Conservation (phyloP, 257 asterid species). For the Ajuga chamaepitys region DNA sequence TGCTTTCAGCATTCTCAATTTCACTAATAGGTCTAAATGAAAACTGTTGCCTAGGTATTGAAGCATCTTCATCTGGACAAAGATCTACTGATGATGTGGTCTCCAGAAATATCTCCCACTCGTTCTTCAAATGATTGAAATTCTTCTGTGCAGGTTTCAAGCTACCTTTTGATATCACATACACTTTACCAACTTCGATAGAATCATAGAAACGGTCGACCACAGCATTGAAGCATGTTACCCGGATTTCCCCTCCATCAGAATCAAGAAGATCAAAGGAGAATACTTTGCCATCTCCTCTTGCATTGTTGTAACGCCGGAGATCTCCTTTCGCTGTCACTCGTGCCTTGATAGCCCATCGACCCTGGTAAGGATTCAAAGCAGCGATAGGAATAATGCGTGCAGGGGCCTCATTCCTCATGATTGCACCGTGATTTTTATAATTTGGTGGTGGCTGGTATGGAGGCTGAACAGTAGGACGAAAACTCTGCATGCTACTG, state of each 20-base stretch:
- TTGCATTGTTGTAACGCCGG: constrained; percentile 82
- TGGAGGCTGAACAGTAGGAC: constrained; percentile 77
- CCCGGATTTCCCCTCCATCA: constrained; percentile 95
- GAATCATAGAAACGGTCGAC: constrained; percentile 73
- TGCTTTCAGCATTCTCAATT: constrained; percentile 69
- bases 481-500: constrained; percentile 42
- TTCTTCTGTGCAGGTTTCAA: constrained; percentile 92
- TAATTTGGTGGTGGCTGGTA: constrained; percentile 91
- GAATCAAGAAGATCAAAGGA: constrained; percentile 93
- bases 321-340: constrained; percentile 96
- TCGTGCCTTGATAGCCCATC: constrained; percentile 98
- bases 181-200: constrained; percentile 79
- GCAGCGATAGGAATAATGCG: constrained; percentile 88
- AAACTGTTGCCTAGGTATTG: constrained; percentile 83
- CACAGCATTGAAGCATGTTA: constrained; percentile 85
- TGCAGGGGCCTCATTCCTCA: constrained; percentile 94
- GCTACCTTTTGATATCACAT: constrained; percentile 81
- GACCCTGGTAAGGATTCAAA: constrained; percentile 94
- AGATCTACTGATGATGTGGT: constrained; percentile 61
- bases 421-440: constrained; percentile 71
- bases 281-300: constrained; percentile 95
- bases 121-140: constrained; percentile 93
- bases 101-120: constrained; percentile 89
- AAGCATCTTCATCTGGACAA: constrained; percentile 79
- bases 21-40: constrained; percentile 73